Evolutionary conservation across 1,284 basidiomycete genomes (phyloP).

Genomic region (Phlebopus sp.): DNA sequence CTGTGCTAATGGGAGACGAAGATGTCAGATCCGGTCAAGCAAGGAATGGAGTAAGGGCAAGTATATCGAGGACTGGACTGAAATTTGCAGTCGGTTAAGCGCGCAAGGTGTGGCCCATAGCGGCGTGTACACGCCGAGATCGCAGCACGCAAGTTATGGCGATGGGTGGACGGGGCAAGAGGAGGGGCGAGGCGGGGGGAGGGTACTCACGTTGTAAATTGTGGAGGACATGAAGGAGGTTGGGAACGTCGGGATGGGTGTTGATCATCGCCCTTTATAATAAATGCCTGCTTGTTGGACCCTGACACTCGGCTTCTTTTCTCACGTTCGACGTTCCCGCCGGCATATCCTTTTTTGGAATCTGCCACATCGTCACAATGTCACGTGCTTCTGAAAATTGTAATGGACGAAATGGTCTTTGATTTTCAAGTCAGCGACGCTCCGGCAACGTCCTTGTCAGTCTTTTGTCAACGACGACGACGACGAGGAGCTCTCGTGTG

Average conservation of each 20-base stretch:
- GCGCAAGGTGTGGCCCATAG: constrained; percentile 7
- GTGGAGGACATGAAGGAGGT: constrained; percentile 42
- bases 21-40: constrained; percentile 17
- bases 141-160: neutral
- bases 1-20: constrained; percentile 49
- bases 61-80: constrained; percentile 4
- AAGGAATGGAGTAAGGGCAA: neutral
- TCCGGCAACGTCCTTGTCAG: too few species aligned
- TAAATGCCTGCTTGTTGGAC: constrained; percentile 30
- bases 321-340: constrained; percentile 36
- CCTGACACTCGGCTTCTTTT: constrained; percentile 33
- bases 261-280: constrained; percentile 41
- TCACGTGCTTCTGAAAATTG: constrained; percentile 29
- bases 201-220: constrained; percentile 45
- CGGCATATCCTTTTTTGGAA: constrained; percentile 32
- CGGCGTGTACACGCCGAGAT: neutral
- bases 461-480: too few species aligned
- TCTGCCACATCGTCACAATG: constrained; percentile 25
- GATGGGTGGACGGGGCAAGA: neutral
- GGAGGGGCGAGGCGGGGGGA: neutral
- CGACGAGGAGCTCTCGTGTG: too few species aligned
- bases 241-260: constrained; percentile 37
- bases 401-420: constrained; percentile 15
- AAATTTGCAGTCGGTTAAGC: constrained; percentile 25
- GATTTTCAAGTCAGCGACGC: constrained; percentile 20